Evolutionary conservation across 805 yeast genomes (phyloP).

Genomic region (Suhomyces pyralidae): DNA sequence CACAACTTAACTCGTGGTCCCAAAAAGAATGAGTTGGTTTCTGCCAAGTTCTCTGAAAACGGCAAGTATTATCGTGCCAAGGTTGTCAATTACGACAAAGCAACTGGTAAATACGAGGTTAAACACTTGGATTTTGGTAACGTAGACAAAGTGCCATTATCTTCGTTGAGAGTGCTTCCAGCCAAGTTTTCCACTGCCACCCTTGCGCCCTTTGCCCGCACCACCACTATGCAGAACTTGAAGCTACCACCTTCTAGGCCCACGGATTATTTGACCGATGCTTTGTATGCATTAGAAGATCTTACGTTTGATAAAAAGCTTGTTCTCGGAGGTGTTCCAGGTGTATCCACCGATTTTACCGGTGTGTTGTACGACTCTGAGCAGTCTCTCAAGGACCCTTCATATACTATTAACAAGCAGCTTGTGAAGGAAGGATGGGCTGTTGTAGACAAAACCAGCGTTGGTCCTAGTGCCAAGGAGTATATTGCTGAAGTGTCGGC

Average conservation of each 20-base stretch:
- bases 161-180: slow-evolving; percentile 53
- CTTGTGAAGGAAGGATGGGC: slow-evolving; percentile 60
- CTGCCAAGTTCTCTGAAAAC: slow-evolving; percentile 50
- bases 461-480: slow-evolving; percentile 30
- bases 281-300: slow-evolving; percentile 53
- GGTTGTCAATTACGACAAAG: slow-evolving; percentile 46
- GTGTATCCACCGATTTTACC: slow-evolving; percentile 44
- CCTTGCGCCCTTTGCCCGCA: slow-evolving; percentile 53
- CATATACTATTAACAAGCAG: slow-evolving; percentile 58
- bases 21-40: slow-evolving; percentile 57
- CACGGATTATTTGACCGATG: slow-evolving; percentile 53
- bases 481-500: slow-evolving; percentile 33
- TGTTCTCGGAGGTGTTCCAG: slow-evolving; percentile 51
- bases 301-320: slow-evolving; percentile 49
- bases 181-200: slow-evolving; percentile 39
- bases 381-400: slow-evolving; percentile 50
- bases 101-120: slow-evolving; percentile 44
- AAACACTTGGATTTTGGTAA: slow-evolving; percentile 64
- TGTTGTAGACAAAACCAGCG: slow-evolving; percentile 41
- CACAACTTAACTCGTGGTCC: slow-evolving; percentile 38
- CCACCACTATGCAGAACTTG: slow-evolving; percentile 51
- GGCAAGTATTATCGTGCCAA: slow-evolving; percentile 59
- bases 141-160: slow-evolving; percentile 41
- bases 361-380: slow-evolving; percentile 56
- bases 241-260: slow-evolving; percentile 56